Evolutionary conservation across 2,329 filamentous ascomycete species (phyloP).

Genomic region (Colletotrichum lini): DNA sequence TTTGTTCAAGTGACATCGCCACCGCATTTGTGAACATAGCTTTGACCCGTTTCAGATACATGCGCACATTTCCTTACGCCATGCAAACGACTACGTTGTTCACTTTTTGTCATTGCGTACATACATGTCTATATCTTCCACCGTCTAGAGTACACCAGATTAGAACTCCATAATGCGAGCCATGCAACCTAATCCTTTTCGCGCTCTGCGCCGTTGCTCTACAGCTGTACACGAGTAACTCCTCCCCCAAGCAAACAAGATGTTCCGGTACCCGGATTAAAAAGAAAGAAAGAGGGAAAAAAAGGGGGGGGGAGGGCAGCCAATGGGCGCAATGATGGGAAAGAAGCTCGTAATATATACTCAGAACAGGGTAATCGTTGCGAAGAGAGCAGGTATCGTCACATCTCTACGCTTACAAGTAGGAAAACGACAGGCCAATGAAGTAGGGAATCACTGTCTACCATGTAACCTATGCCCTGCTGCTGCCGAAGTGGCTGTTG

Average conservation of each 20-base stretch:
- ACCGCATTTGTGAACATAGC: background rate
- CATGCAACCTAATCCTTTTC: constrained; percentile 50
- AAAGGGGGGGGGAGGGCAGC: background rate
- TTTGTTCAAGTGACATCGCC: no score
- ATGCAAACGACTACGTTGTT: background rate
- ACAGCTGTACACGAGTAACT: constrained; percentile 52
- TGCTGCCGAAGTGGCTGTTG: constrained; percentile 64
- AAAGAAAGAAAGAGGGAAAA: background rate
- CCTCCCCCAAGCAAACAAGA: constrained; percentile 11
- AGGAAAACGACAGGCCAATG: constrained; percentile 17
- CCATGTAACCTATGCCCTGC: constrained; percentile 33
- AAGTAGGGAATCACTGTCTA: constrained; percentile 5
- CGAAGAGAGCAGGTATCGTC: constrained; percentile 35
- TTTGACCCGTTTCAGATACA: background rate
- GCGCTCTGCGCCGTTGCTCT: constrained; percentile 55
- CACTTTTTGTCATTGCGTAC: constrained; percentile 51
- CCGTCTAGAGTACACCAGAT: constrained; percentile 60
- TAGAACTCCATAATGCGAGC: constrained; percentile 56
- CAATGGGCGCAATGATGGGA: constrained; percentile 23
- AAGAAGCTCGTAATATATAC: constrained; percentile 40
- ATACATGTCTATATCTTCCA: constrained; percentile 58
- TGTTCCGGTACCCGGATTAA: constrained; percentile 26
- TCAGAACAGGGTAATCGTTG: constrained; percentile 38
- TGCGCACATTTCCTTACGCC: background rate
- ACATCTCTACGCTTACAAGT: constrained; percentile 34